Evolutionary conservation across 345 rosid species (phyloP).

Genomic region (Adansonia digitata): DNA sequence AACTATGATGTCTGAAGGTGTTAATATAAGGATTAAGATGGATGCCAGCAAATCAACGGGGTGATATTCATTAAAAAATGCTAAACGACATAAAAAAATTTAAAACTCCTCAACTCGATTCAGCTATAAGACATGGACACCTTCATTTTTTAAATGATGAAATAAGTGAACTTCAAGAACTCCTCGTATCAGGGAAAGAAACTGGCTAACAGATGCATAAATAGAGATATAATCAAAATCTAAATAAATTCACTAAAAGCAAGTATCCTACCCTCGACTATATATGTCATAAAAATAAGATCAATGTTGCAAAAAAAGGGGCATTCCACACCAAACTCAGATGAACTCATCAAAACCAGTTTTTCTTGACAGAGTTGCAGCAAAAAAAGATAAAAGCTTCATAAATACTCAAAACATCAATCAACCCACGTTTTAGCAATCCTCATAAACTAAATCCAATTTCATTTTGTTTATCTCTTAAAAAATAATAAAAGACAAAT

Average conservation of each 20-base stretch:
- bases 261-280: too few species aligned
- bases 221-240: conserved; percentile 1
- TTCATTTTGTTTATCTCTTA: neutral
- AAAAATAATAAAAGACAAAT: neutral
- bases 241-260: neutral
- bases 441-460: neutral
- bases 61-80: neutral
- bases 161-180: neutral
- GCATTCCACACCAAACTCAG: conserved; percentile 3
- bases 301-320: conserved; percentile 9
- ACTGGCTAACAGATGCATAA: neutral
- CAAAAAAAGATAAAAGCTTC: neutral
- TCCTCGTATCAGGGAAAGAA: neutral
- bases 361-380: conserved; percentile 8
- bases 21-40: neutral
- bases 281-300: neutral
- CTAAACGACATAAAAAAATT: neutral
- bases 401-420: neutral
- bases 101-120: neutral
- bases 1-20: neutral
- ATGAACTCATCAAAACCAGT: conserved; percentile 8
- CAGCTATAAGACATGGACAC: neutral
- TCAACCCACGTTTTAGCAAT: conserved; percentile 3
- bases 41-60: neutral
- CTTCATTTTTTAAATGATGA: neutral